Base-by-base conservation (phyloP, 2,329 filamentous ascomycete genomes). In the Trichoderma koningii region DNA sequence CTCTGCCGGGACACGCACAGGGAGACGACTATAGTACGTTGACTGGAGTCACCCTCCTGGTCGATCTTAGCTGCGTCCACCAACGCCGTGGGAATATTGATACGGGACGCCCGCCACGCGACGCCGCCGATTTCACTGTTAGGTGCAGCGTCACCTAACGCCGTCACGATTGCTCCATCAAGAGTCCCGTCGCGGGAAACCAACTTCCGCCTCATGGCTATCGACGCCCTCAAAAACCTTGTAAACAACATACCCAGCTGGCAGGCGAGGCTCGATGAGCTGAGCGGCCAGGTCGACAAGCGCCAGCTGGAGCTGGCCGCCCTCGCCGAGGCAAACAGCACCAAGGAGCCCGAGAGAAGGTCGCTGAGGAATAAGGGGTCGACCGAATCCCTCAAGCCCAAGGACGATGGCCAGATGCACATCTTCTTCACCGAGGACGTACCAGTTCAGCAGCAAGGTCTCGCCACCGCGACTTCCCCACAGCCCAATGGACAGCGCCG, bases 281-380 rank as follows among this genome's bases (percentile, higher is more conserved):
- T 89, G 65, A 87, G 81, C 71, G 79, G 80, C 66, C 83, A 89
- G 73, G 87, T 89, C 66, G 82, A 85, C 66, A 79, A 83, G 71
- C 85, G 87, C 66, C 87, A 89, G 77, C 76, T 79, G 57, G 85
- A 88, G 71, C 79, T 89, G 64, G 86, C 85, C 42, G 79, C 79
- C 65, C 73, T 84, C 64, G 77, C 74, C 47, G 70, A 71, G 50
- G 68, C 69, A 15, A 70, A 72, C 48, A 67, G 69, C n/a, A 71
- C 70, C 59, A 70, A 64, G 41, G 57, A 64, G n/a, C 53, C 71
- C 38, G 73, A 76, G 51, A 73, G 76, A 45, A 78, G 75, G 65
- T 83, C 82, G 3, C 70, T 85, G 17, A 78, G 81, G 64, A 83
- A 83, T 68, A 79, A 79, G 61, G 83, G 83, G 53, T 85, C 83